These are phyloP conservation scores for Apiospora pterosperma DNA, from an alignment of 2,329 filamentous ascomycete genomes.

Conservation along the genomic window DNA sequence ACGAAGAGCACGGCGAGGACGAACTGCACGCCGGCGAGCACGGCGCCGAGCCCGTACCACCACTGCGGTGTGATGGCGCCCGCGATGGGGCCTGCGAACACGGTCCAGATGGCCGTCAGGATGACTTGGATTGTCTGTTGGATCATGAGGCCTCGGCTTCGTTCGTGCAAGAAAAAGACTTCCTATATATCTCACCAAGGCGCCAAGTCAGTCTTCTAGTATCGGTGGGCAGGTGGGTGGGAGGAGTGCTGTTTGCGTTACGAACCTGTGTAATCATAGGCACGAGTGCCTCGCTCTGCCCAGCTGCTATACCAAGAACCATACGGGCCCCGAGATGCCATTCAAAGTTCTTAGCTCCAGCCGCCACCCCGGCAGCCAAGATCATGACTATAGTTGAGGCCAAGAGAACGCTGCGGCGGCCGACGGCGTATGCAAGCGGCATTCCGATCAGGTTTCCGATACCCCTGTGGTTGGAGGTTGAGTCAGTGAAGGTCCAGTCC, in stretches of 20 bases:
- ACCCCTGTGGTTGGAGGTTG: conserved; percentile 19
- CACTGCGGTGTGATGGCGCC: conserved; percentile 34
- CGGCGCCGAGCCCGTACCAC: conserved; percentile 40
- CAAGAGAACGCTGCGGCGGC: conserved; percentile 30
- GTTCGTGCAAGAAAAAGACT: conserved; percentile 42
- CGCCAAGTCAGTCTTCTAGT: background rate
- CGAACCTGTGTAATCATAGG: conserved; percentile 32
- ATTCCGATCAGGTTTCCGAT: conserved; percentile 28
- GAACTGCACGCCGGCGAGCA: conserved; percentile 28
- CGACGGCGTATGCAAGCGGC: conserved; percentile 32
- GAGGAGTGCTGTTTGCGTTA: background rate
- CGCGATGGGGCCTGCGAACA: conserved; percentile 40
- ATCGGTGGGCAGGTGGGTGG: background rate
- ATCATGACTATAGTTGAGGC: conserved; percentile 25
- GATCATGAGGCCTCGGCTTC: conserved; percentile 35
- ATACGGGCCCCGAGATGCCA: conserved; percentile 35
- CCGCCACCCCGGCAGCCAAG: conserved; percentile 25
- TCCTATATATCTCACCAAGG: conserved; percentile 21
- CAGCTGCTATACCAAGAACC: conserved; percentile 35
- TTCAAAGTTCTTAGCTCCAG: conserved; percentile 24
- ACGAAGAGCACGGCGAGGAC: conserved; percentile 35
- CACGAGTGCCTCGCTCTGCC: conserved; percentile 38
- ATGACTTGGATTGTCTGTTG: conserved; percentile 38
- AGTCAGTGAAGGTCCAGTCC: background rate
- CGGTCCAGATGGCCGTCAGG: conserved; percentile 31